Percentiles rank a stretch among this genome's conserved stretches.
phyloP scores from a whole-genome alignment of 2,329 filamentous ascomycete genomes.

The Sodiomyces alkalinus region DNA sequence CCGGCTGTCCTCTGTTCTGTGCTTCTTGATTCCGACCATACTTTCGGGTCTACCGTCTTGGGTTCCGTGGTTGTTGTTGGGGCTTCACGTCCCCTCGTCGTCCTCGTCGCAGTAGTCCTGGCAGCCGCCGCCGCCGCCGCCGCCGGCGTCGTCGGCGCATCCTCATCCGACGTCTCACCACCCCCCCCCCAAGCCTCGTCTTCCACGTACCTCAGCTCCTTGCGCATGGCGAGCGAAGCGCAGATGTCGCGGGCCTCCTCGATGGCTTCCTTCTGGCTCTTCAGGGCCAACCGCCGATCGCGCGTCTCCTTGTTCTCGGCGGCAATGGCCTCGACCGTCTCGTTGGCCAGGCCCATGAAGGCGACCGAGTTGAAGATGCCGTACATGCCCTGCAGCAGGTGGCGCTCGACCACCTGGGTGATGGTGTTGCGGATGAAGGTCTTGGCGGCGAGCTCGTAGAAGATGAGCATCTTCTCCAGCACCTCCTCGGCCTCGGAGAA shows the following conservation, averaged over 20 bases:
- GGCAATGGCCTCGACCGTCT: conserved; percentile 31
- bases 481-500: conserved; percentile 37
- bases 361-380: conserved; percentile 36
- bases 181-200: conserved; percentile 13
- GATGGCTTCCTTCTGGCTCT: conserved; percentile 32
- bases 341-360: conserved; percentile 29
- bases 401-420: conserved; percentile 35
- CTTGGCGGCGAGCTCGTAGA: conserved; percentile 36
- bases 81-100: too few species aligned
- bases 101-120: too few species aligned
- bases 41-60: too few species aligned
- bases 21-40: too few species aligned
- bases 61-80: too few species aligned
- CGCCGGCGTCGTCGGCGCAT: too few species aligned
- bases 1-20: not conserved
- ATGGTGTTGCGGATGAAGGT: conserved; percentile 37
- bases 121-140: too few species aligned
- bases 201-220: conserved; percentile 25
- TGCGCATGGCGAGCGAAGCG: conserved; percentile 34
- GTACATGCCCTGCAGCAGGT: conserved; percentile 35
- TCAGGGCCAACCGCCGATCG: conserved; percentile 30
- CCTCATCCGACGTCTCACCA: conserved; percentile 13
- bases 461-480: conserved; percentile 39
- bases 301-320: conserved; percentile 38
- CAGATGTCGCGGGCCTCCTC: conserved; percentile 34